phyloP scores from a whole-genome alignment of 2,329 filamentous ascomycete genomes.

The Nannizziopsis arthrosporioides region DNA sequence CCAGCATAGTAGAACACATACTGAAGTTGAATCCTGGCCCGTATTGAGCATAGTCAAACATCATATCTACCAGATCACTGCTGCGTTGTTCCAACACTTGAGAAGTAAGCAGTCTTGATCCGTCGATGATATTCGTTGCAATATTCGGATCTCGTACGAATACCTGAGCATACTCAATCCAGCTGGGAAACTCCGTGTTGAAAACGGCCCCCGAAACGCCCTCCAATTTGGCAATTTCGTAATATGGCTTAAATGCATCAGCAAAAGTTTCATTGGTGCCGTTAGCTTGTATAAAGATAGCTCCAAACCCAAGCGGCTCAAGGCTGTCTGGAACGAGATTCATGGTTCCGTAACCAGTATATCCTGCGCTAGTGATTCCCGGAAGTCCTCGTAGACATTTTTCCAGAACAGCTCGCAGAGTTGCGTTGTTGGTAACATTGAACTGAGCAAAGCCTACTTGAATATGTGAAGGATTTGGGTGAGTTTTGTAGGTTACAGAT shows the following conservation, averaged over 20 bases:
- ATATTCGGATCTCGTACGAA: conserved; percentile 25
- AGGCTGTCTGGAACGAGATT: neutral
- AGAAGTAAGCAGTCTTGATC: conserved; percentile 21
- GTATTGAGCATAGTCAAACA: conserved; percentile 19
- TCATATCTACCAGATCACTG: conserved; percentile 20
- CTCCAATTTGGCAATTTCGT: conserved; percentile 16
- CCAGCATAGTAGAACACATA: conserved; percentile 12
- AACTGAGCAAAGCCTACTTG: conserved; percentile 21
- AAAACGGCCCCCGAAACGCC: conserved; percentile 16
- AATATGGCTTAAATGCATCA: conserved; percentile 15
- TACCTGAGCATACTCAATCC: conserved; percentile 20
- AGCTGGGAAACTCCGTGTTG: conserved; percentile 20
- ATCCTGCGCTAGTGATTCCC: conserved; percentile 21
- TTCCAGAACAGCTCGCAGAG: conserved; percentile 17
- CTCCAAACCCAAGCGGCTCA: conserved; percentile 17
- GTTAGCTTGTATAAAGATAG: conserved; percentile 24
- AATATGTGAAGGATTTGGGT: conserved; percentile 22
- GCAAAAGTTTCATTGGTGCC: conserved; percentile 20
- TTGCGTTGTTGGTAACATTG: conserved; percentile 18
- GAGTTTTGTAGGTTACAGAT: conserved; percentile 19
- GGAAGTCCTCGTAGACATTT: conserved; percentile 18
- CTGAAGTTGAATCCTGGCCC: conserved; percentile 23
- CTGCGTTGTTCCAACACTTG: conserved; percentile 19
- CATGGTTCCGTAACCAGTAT: conserved; percentile 22
- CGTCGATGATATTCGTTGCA: conserved; percentile 24